Conservation (phyloP, 176 grass and related monocot genomes). For the Hsuehochloa calcarea region DNA sequence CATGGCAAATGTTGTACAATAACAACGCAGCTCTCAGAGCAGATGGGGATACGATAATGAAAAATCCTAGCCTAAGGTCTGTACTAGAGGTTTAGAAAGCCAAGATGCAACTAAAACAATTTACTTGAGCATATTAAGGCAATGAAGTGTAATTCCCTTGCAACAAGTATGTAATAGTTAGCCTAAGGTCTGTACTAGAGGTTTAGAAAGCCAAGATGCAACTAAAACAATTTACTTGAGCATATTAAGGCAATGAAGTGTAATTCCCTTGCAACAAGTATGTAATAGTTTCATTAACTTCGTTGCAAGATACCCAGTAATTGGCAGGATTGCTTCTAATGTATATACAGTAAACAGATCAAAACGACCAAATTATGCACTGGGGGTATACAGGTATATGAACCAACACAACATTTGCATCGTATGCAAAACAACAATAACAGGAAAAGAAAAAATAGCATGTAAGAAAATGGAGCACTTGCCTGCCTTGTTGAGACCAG, state of each 20-base stretch:
- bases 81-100: not conserved
- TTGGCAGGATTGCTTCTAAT: not conserved
- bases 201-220: not conserved
- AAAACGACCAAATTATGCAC: not conserved
- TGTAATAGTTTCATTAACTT: not conserved
- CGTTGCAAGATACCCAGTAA: not conserved
- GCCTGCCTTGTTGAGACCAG: conserved; percentile 98
- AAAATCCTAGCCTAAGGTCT: not conserved
- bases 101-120: not conserved
- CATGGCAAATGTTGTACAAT: too few relatives aligned
- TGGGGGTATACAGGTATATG: not conserved
- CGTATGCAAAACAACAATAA: not conserved
- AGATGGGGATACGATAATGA: not conserved
- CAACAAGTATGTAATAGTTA: not conserved
- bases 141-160: not conserved
- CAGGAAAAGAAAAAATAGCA: not conserved
- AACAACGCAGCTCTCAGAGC: not conserved
- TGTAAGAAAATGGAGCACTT: conserved; percentile 22
- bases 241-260: not conserved
- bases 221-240: not conserved
- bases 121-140: not conserved
- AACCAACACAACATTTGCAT: not conserved
- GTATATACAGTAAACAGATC: not conserved
- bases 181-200: too few relatives aligned
- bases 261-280: not conserved